Conservation (phyloP, 2,329 filamentous ascomycete species). For the Sarocladium oryzae region DNA sequence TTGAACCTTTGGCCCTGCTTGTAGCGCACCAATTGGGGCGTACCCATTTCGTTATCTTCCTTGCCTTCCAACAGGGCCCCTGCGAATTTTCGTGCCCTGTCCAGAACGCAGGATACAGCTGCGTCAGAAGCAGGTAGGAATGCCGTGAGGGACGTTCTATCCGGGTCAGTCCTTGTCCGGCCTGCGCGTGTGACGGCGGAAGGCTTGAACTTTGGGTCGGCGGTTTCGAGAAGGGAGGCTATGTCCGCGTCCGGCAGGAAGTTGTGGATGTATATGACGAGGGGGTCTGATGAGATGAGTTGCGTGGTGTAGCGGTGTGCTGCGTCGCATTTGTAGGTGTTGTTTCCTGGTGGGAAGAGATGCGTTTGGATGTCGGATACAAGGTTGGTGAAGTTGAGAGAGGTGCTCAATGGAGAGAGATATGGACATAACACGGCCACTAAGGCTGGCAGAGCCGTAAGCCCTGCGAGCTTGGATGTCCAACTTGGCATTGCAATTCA, state of each 20-base stretch:
- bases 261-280: slow-evolving; percentile 8
- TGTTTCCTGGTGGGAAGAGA: not conserved
- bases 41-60: slow-evolving; percentile 4
- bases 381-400: not conserved
- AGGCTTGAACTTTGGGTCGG: not conserved
- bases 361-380: not conserved
- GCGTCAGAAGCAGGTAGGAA: not conserved
- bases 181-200: not conserved
- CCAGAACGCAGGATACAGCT: not conserved
- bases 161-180: not conserved
- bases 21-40: slow-evolving; percentile 3
- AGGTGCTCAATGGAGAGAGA: not conserved
- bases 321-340: not conserved
- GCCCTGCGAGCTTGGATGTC: not conserved
- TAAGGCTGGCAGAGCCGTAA: not conserved
- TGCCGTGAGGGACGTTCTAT: not conserved
- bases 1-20: not conserved
- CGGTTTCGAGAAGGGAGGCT: not conserved
- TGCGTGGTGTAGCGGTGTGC: slow-evolving; percentile 2
- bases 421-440: not conserved
- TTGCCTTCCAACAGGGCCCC: not conserved
- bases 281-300: not conserved
- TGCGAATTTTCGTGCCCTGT: not conserved
- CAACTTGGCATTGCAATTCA: slow-evolving; percentile 1
- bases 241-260: not conserved